A percentile compares a stretch with the other conserved stretches of the same genome.
Evolutionary conservation across 768 basidiomycete genomes (phyloP).

Genomic region (Hygrophorus pudorinus): DNA sequence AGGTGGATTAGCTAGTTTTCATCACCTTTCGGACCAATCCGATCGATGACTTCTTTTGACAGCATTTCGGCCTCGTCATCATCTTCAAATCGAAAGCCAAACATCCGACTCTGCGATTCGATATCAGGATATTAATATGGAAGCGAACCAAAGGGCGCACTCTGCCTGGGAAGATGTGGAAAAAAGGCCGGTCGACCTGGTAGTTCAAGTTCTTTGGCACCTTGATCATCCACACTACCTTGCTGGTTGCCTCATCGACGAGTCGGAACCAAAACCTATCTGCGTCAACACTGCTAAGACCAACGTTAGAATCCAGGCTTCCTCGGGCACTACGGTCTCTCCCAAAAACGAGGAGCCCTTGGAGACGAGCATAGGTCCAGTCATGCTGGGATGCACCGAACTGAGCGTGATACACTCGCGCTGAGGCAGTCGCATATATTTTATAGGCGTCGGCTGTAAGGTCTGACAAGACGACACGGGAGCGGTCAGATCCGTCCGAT

Average conservation of each 20-base stretch:
- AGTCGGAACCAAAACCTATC: conserved; percentile 54
- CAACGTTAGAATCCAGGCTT: neutral
- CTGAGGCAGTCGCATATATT: conserved; percentile 43
- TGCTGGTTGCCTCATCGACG: conserved; percentile 43
- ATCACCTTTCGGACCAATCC: conserved; percentile 19
- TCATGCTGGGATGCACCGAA: conserved; percentile 34
- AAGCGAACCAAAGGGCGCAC: conserved; percentile 34
- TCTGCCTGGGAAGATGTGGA: conserved; percentile 81
- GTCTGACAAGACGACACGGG: conserved; percentile 13
- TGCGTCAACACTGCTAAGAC: conserved; percentile 9
- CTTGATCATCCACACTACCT: conserved; percentile 61
- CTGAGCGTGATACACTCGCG: conserved; percentile 53
- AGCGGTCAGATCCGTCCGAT: neutral
- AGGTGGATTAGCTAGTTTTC: neutral
- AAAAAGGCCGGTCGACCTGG: conserved; percentile 80
- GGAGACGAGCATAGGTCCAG: conserved; percentile 53
- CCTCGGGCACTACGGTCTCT: conserved; percentile 21
- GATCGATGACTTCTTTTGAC: conserved; percentile 26
- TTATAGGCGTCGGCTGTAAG: conserved; percentile 31
- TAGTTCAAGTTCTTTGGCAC: conserved; percentile 57
- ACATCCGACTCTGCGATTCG: conserved; percentile 34
- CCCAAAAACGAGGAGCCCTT: conserved; percentile 51
- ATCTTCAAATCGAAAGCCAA: conserved; percentile 41
- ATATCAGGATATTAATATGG: neutral
- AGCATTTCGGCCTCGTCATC: conserved; percentile 37